Evolutionary conservation across 306 rosid species (phyloP), one percentile per base, ranked within the genome.

Genomic region (Hippophae tibetana): DNA sequence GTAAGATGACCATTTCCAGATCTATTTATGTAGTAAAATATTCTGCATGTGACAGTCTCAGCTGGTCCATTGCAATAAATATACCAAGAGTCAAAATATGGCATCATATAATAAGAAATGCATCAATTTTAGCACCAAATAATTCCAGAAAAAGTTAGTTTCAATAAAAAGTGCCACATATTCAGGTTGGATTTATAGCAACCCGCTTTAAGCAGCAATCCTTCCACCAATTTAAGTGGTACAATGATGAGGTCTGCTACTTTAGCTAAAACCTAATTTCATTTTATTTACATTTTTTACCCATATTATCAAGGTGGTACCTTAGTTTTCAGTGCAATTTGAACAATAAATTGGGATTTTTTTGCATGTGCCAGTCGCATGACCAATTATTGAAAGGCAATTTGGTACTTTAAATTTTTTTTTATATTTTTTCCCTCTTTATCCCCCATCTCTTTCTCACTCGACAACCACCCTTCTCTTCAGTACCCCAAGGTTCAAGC

Each of bases 21-120:
- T 82, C 97, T 84, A 86, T 88, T 93, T 69, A 93, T 69, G 77
- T 86, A 93, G 90, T 86, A 93, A 81, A 80, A 93, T 86, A 93
- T 93, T 81, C 99, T 77, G 81, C 84, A 89, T 88, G 86, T 89
- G 47, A 89, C 99, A 69, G 99, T 93, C 79, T 93, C 99, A 74
- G 99, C 99, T 93, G 99, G 83, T 58, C 60, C 79, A 86, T 71
- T 47, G 74, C 81, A 82, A 75, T 68, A 57, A 61, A 31, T 18
- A 70, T 48, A 40, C 46, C 43, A 60, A 40, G 5, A 61, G 64
- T 76, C 63, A 66, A 74, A 51, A 68, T 31, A 72, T 47, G 25
- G 56, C 47, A 57, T 54, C 55, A 58, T 54, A 60, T 43, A 41
- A 14, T 42, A 43, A 7, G 42, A 23, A 31, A 2, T 31, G 38